Percentiles rank a stretch among this genome's conserved stretches.
phyloP scores from a whole-genome alignment of 2,329 filamentous ascomycete genomes.

The Epichloe festucae region DNA sequence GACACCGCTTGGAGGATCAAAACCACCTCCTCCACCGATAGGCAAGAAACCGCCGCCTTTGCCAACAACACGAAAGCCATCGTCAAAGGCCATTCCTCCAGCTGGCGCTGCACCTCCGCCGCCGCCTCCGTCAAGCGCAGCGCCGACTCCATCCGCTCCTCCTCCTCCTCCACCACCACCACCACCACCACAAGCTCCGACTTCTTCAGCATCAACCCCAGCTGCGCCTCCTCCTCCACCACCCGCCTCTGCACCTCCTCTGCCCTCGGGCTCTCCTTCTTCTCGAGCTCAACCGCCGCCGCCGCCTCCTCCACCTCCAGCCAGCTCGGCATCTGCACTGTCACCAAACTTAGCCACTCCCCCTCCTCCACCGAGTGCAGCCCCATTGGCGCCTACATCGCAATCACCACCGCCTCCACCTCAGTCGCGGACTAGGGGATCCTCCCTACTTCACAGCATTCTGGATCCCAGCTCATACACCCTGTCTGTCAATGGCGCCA shows the following conservation, averaged over 20 bases:
- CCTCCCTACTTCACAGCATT: conserved; percentile 45
- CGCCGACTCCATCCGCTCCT: conserved; percentile 29
- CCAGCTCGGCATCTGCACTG: conserved; percentile 18
- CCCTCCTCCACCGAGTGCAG: conserved; percentile 13
- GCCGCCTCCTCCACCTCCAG: conserved; percentile 21
- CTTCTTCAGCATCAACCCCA: conserved; percentile 24
- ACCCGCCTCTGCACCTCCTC: conserved; percentile 6
- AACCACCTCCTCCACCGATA: conserved; percentile 57
- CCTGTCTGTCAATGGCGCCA: conserved; percentile 48
- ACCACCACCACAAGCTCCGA: conserved; percentile 30
- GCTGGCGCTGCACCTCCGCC: conserved; percentile 22
- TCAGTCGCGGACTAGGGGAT: conserved; percentile 26
- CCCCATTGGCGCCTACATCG: conserved; percentile 19
- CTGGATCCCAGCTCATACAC: conserved; percentile 69
- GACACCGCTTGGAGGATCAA: conserved; percentile 22
- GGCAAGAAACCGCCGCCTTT: conserved; percentile 62
- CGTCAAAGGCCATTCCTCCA: conserved; percentile 20
- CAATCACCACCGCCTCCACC: conserved; percentile 28
- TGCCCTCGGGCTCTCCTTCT: conserved; percentile 19
- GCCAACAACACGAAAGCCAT: conserved; percentile 47
- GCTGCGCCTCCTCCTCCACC: conserved; percentile 30
- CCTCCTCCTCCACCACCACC: conserved; percentile 28
- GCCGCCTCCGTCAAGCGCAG: conserved; percentile 22
- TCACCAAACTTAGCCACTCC: conserved; percentile 21
- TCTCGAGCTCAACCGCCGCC: conserved; percentile 22